These are phyloP conservation scores for Leptomonas pyrrhocoris DNA, from an alignment of 208 protist genomes.

Conservation along the genomic window DNA sequence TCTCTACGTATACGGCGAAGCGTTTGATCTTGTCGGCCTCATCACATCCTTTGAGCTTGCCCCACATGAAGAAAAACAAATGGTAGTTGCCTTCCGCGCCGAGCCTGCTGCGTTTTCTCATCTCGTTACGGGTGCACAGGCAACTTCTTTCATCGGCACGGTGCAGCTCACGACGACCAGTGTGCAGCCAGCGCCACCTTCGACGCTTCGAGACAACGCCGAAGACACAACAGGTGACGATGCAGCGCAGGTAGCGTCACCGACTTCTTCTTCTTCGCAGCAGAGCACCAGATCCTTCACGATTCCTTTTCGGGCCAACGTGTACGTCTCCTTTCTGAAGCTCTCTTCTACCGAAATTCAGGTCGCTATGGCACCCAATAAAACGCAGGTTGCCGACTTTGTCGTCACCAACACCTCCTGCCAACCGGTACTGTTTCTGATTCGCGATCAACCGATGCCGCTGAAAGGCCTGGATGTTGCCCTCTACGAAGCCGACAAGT, in stretches of 20 bases:
- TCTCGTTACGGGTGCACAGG: slow-evolving; percentile 42
- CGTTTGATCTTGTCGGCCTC: slow-evolving; percentile 66
- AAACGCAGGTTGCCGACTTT: slow-evolving; percentile 77
- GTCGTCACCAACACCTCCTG: slow-evolving; percentile 70
- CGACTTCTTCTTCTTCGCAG: neutral
- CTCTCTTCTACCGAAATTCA: slow-evolving; percentile 70
- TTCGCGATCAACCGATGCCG: slow-evolving; percentile 68
- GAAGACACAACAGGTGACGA: neutral
- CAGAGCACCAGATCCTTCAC: slow-evolving; percentile 41
- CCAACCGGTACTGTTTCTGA: slow-evolving; percentile 71
- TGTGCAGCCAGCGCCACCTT: neutral
- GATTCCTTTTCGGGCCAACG: slow-evolving; percentile 60
- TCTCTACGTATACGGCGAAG: slow-evolving; percentile 50
- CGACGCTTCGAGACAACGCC: neutral
- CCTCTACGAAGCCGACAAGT: slow-evolving; percentile 75
- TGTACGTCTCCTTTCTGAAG: slow-evolving; percentile 75
- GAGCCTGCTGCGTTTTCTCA: slow-evolving; percentile 56
- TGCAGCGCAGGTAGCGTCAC: neutral
- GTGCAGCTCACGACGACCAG: slow-evolving; percentile 45
- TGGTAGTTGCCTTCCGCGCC: slow-evolving; percentile 66
- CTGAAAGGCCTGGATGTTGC: slow-evolving; percentile 64
- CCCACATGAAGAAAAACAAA: slow-evolving; percentile 46
- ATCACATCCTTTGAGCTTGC: slow-evolving; percentile 45
- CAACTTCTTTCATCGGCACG: slow-evolving; percentile 41
- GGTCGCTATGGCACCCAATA: slow-evolving; percentile 70